Evolutionary conservation across 331 rosid species (phyloP).

Genomic region (Rosa hybrid): DNA sequence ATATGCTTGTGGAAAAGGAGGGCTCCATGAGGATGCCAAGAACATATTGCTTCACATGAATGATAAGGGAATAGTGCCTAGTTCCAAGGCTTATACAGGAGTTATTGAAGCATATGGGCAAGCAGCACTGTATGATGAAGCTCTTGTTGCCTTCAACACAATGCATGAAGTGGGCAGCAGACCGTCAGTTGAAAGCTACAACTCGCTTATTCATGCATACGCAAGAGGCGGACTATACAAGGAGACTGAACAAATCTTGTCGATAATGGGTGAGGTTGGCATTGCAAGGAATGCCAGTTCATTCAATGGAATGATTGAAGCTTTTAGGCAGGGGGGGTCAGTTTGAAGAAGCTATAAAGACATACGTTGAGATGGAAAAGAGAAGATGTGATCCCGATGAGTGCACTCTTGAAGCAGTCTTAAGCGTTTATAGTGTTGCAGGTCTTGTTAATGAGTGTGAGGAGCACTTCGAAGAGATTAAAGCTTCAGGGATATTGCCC

Average conservation of each 20-base stretch:
- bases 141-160: slow-evolving; percentile 89
- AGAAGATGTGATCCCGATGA: slow-evolving; percentile 74
- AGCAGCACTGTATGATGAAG: slow-evolving; percentile 88
- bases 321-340: slow-evolving; percentile 89
- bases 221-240: slow-evolving; percentile 81
- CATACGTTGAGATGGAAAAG: slow-evolving; percentile 79
- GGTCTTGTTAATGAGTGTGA: slow-evolving; percentile 89
- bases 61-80: slow-evolving; percentile 71
- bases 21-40: slow-evolving; percentile 86
- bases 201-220: slow-evolving; percentile 66
- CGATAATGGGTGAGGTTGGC: slow-evolving; percentile 60
- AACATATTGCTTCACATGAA: slow-evolving; percentile 69
- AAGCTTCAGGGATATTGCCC: slow-evolving; percentile 74
- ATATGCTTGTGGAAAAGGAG: slow-evolving; percentile 96
- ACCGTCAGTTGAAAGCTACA: slow-evolving; percentile 72
- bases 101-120: slow-evolving; percentile 87
- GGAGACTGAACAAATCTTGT: slow-evolving; percentile 66
- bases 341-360: slow-evolving; percentile 81
- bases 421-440: slow-evolving; percentile 77
- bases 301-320: slow-evolving; percentile 75
- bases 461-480: slow-evolving; percentile 90
- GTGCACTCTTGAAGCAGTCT: slow-evolving; percentile 75
- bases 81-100: slow-evolving; percentile 77
- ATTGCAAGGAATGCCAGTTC: slow-evolving; percentile 57
- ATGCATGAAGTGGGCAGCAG: slow-evolving; percentile 84